Evolutionary conservation across 805 yeast genomes (phyloP).

Genomic region (Monosporozyma siamensis): DNA sequence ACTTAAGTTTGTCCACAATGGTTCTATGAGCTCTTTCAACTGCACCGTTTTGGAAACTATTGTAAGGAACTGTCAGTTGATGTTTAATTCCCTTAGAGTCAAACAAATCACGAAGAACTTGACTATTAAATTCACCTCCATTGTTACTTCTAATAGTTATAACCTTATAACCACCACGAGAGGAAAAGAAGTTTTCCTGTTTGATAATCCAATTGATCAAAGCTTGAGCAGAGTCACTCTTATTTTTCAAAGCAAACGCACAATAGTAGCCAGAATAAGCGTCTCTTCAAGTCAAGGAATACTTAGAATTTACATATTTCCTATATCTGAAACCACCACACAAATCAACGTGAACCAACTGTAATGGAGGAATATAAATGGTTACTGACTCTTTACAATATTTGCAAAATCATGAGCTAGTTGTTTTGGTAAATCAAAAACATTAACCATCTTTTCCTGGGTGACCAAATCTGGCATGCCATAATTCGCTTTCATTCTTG

Average conservation of each 20-base stretch:
- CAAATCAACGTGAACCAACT: conserved; percentile 2
- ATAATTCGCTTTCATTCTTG: too few species aligned
- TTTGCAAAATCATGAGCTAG: too few species aligned
- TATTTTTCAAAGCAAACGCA: conserved; percentile 2
- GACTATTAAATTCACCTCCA: conserved; percentile 5
- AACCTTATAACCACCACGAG: conserved; percentile 1
- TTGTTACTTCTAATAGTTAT: conserved; percentile 3
- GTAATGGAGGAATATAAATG: neutral
- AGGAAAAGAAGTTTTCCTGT: conserved; percentile 1
- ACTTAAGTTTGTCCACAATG: conserved; percentile 4
- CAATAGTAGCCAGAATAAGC: conserved; percentile 3
- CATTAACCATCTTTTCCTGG: too few species aligned
- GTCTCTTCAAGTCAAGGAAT: conserved; percentile 4
- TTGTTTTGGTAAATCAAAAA: too few species aligned
- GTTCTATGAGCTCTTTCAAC: conserved; percentile 14
- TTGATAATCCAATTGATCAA: conserved; percentile 2
- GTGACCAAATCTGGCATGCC: too few species aligned
- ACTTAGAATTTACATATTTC: neutral
- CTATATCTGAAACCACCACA: conserved; percentile 1
- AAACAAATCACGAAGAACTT: conserved; percentile 2
- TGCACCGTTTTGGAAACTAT: conserved; percentile 10
- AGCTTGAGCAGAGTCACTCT: neutral
- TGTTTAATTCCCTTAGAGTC: conserved; percentile 4
- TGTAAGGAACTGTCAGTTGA: conserved; percentile 8
- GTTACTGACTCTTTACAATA: too few species aligned